Evolutionary conservation across 176 grass and related monocot species (phyloP).

Genomic region (Thinopyrum elongatum): DNA sequence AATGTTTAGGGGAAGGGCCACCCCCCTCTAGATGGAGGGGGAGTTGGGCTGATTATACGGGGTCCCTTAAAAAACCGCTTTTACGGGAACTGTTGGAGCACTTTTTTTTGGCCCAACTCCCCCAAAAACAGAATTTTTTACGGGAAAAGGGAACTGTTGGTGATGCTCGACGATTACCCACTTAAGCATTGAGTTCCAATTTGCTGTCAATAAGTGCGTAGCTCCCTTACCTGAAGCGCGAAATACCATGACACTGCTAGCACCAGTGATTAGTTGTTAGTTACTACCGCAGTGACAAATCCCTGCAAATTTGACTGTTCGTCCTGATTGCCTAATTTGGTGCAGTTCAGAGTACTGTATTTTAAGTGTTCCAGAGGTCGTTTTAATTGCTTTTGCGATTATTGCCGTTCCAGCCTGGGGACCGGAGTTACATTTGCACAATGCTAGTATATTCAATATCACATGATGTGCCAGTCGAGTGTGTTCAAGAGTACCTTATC

Average conservation of each 20-base stretch:
- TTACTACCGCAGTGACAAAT: not conserved
- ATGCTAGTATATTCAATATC: not conserved
- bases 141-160: too few species aligned
- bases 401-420: not conserved
- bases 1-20: too few species aligned
- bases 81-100: too few species aligned
- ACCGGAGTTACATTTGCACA: not conserved
- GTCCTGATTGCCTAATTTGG: not conserved
- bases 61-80: too few species aligned
- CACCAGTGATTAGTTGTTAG: not conserved
- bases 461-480: not conserved
- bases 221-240: not conserved
- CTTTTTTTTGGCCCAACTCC: too few species aligned
- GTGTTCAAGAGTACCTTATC: not conserved
- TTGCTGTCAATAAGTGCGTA: not conserved
- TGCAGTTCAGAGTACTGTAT: not conserved
- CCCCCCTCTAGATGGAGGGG: too few species aligned
- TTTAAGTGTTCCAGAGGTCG: not conserved
- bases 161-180: too few species aligned
- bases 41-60: too few species aligned
- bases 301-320: not conserved
- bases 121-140: too few species aligned
- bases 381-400: slow-evolving; percentile 4
- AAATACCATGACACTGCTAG: not conserved
- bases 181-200: not conserved